These are phyloP conservation scores for Lentinula sp. DNA, from an alignment of 768 basidiomycete genomes.

Conservation along the genomic window DNA sequence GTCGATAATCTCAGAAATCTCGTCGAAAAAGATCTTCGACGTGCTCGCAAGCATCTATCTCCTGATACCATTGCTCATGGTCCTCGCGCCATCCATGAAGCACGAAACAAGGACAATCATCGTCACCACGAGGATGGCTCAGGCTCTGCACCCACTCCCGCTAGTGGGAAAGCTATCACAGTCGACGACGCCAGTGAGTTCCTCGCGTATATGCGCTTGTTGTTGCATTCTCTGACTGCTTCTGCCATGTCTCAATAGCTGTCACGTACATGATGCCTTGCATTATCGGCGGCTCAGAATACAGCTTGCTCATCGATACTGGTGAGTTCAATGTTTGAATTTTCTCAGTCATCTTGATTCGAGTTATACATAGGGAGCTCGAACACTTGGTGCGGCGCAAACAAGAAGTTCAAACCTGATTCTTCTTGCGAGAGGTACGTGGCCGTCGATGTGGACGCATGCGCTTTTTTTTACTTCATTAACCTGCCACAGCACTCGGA, in stretches of 20 bases:
- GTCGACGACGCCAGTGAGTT: slow-evolving; percentile 46
- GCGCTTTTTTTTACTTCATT: neutral
- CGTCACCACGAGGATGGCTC: slow-evolving; percentile 5
- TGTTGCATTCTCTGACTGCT: slow-evolving; percentile 3
- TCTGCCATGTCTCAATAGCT: slow-evolving; percentile 15
- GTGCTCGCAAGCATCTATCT: neutral
- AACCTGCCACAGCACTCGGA: slow-evolving; percentile 26
- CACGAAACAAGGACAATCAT: slow-evolving; percentile 16
- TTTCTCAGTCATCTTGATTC: neutral
- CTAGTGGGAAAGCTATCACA: slow-evolving; percentile 34
- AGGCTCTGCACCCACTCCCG: slow-evolving; percentile 1
- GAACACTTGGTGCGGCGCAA: slow-evolving; percentile 68
- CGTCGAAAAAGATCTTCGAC: neutral
- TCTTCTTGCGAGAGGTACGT: neutral
- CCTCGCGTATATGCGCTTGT: slow-evolving; percentile 1
- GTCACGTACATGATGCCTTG: slow-evolving; percentile 51
- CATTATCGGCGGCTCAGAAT: slow-evolving; percentile 45
- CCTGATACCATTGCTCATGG: slow-evolving; percentile 12
- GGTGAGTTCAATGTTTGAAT: slow-evolving; percentile 17
- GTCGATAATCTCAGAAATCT: neutral
- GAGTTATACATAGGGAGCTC: slow-evolving; percentile 40
- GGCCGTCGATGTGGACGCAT: neutral
- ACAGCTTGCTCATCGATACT: slow-evolving; percentile 53
- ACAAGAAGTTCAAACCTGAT: slow-evolving; percentile 6
- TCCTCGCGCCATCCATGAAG: slow-evolving; percentile 19